A percentile compares a stretch with the other conserved stretches of the same genome.
phyloP scores from a whole-genome alignment of 495 filamentous ascomycete genomes.

The Neurospora terricola region DNA sequence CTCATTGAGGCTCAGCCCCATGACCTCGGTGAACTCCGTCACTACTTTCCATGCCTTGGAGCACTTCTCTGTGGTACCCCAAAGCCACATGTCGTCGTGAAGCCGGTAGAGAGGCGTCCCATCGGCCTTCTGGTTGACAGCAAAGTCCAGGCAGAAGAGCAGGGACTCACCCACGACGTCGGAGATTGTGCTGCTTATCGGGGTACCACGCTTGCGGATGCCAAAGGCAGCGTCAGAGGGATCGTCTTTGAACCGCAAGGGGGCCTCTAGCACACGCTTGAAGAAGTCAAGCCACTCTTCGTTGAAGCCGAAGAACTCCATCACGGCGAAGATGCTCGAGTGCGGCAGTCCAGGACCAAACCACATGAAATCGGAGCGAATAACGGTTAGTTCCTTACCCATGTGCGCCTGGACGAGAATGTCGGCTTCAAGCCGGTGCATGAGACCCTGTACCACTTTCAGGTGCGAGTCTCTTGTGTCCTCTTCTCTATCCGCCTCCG shows the following conservation, averaged over 20 bases:
- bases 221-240: slow-evolving; percentile 13
- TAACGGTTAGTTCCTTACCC: slow-evolving; percentile 44
- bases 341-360: slow-evolving; percentile 54
- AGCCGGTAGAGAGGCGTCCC: slow-evolving; percentile 50
- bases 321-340: slow-evolving; percentile 43
- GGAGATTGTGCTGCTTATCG: slow-evolving; percentile 46
- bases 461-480: slow-evolving; percentile 11
- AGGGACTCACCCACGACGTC: slow-evolving; percentile 51
- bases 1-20: slow-evolving; percentile 50
- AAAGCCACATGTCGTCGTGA: slow-evolving; percentile 65
- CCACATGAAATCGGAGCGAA: slow-evolving; percentile 54
- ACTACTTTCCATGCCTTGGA: slow-evolving; percentile 49
- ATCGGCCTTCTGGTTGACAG: slow-evolving; percentile 48
- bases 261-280: slow-evolving; percentile 46
- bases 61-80: slow-evolving; percentile 46
- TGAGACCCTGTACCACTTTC: slow-evolving; percentile 45
- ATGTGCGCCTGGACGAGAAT: slow-evolving; percentile 43
- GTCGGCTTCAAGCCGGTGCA: slow-evolving; percentile 51
- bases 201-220: slow-evolving; percentile 46
- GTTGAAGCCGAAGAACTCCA: slow-evolving; percentile 52
- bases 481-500: slow-evolving; percentile 6
- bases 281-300: slow-evolving; percentile 55
- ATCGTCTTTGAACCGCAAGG: slow-evolving; percentile 39
- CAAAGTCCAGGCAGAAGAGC: slow-evolving; percentile 57
- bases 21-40: slow-evolving; percentile 39